These are phyloP conservation scores for Tausonia pullulans DNA, from an alignment of 1,284 basidiomycete genomes.

Conservation along the genomic window DNA sequence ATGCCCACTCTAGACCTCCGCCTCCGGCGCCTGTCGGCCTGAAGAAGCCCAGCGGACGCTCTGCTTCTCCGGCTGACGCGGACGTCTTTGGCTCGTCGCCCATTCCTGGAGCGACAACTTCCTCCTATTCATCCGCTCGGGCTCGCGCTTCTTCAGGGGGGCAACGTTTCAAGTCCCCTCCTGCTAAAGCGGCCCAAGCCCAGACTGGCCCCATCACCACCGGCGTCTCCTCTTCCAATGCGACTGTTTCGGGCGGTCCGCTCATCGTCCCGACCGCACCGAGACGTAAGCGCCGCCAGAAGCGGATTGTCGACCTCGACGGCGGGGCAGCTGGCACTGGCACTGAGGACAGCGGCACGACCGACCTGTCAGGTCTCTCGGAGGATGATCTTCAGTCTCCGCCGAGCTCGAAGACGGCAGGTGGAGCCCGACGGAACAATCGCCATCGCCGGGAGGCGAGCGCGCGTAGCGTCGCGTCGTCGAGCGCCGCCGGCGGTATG, in stretches of 20 bases:
- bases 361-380: not conserved
- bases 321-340: conserved; percentile 1
- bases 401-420: not conserved
- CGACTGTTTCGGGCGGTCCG: not conserved
- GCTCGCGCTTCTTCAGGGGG: not conserved
- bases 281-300: conserved; percentile 1
- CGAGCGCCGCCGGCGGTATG: not conserved
- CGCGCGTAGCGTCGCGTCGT: not conserved
- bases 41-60: not conserved
- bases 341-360: not conserved
- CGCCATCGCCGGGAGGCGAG: not conserved
- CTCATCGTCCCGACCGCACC: not conserved
- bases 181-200: no score
- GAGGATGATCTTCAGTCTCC: not conserved
- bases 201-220: not conserved
- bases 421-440: no score
- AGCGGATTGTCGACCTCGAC: conserved; percentile 13
- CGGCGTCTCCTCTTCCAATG: not conserved
- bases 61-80: not conserved
- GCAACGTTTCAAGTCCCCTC: no score
- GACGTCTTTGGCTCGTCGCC: not conserved
- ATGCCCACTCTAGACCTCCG: not conserved
- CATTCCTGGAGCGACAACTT: not conserved
- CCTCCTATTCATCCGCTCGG: not conserved
- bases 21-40: not conserved